Conservation (phyloP, 495 filamentous ascomycete genomes). For the Xylaria intraflava region DNA sequence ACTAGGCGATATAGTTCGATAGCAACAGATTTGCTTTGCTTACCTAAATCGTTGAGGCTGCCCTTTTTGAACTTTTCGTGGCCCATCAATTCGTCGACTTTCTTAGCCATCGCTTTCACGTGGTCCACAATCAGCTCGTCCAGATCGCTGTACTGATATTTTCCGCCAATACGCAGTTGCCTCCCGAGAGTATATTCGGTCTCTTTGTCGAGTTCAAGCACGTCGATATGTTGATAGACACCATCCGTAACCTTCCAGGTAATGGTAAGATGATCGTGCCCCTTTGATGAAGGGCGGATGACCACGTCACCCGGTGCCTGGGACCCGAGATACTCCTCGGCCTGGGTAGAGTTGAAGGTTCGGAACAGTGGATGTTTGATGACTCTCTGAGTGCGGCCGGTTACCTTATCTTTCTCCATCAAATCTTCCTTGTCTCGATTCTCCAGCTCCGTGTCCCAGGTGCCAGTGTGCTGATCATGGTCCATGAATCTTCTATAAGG, state of each 20-base stretch:
- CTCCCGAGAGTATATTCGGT: slow-evolving; percentile 90
- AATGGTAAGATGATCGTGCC: slow-evolving; percentile 86
- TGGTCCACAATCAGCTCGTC: slow-evolving; percentile 97
- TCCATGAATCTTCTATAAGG: slow-evolving; percentile 61
- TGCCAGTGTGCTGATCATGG: slow-evolving; percentile 51
- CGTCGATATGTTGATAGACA: slow-evolving; percentile 94
- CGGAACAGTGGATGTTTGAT: slow-evolving; percentile 96
- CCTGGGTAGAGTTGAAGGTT: slow-evolving; percentile 86
- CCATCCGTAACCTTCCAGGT: slow-evolving; percentile 98
- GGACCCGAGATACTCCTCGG: slow-evolving; percentile 85
- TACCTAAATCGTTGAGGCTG: slow-evolving; percentile 78
- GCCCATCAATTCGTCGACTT: slow-evolving; percentile 91
- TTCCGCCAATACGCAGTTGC: slow-evolving; percentile 72
- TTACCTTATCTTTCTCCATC: slow-evolving; percentile 71
- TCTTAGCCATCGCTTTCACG: slow-evolving; percentile 94
- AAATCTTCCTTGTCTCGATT: slow-evolving; percentile 67
- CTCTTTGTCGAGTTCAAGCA: slow-evolving; percentile 91
- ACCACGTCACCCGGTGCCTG: slow-evolving; percentile 83
- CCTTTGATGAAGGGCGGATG: slow-evolving; percentile 89
- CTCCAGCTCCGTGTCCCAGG: slow-evolving; percentile 84
- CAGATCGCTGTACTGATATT: slow-evolving; percentile 87
- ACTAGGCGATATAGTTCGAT: not conserved
- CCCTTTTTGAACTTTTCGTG: slow-evolving; percentile 85
- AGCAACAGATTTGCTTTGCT: slow-evolving; percentile 25
- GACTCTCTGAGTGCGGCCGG: slow-evolving; percentile 79